A percentile compares a stretch with the other conserved stretches of the same genome.
These are phyloP conservation scores for Trifolium repens DNA, from an alignment of 306 rosid genomes.

Conservation along the genomic window DNA sequence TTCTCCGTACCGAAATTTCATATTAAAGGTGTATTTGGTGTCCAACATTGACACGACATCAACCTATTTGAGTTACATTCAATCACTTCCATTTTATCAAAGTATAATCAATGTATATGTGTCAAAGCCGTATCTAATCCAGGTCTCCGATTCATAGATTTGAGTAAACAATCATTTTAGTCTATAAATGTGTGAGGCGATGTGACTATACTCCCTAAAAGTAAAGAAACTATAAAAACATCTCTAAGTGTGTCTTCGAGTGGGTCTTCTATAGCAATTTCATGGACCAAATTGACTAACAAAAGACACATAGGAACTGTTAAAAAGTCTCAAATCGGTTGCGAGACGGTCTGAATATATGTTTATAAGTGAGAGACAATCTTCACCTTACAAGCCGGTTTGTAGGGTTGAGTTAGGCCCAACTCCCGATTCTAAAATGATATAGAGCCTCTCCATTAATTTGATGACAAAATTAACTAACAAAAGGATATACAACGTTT, in stretches of 20 bases:
- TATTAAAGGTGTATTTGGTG: neutral
- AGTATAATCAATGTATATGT: neutral
- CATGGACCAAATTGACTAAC: neutral
- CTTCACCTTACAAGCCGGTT: no score
- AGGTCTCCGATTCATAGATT: neutral
- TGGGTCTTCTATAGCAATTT: neutral
- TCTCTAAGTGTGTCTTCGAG: neutral
- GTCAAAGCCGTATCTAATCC: no score
- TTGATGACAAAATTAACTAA: no score
- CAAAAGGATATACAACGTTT: neutral
- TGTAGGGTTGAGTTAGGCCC: no score
- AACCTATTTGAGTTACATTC: neutral
- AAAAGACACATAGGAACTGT: no score
- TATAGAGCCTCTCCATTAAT: no score
- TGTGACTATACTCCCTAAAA: neutral
- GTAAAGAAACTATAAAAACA: neutral
- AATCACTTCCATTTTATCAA: neutral
- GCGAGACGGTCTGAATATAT: no score
- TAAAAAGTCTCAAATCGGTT: no score
- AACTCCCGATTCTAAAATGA: no score
- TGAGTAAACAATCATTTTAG: neutral
- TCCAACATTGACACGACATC: neutral
- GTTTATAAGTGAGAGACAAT: no score
- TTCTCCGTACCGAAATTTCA: neutral
- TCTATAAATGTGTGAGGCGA: neutral